phyloP scores from a whole-genome alignment of 2,329 filamentous ascomycete species.

The Stachybotrys echinatus region DNA sequence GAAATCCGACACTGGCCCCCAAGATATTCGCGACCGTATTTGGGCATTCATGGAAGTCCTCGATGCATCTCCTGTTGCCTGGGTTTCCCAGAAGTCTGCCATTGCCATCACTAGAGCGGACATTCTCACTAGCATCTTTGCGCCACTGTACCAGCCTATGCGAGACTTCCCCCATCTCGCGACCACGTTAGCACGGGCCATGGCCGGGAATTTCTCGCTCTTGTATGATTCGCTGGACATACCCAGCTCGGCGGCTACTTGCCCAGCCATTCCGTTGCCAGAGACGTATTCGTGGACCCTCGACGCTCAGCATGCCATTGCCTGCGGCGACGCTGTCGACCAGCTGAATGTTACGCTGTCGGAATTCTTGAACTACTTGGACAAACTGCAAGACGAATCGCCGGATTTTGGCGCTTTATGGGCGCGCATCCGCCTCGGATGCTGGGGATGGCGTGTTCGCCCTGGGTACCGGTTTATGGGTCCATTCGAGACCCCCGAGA shows the following conservation, averaged over 20 bases:
- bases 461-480: conserved; percentile 24
- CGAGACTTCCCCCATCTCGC: background rate
- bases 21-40: background rate
- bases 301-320: background rate
- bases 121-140: background rate
- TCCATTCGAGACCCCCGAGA: conserved; percentile 8
- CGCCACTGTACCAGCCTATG: background rate
- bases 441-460: conserved; percentile 22
- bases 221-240: background rate
- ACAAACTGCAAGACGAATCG: conserved; percentile 1
- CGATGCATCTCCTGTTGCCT: background rate
- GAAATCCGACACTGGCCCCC: background rate
- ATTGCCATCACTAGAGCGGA: background rate
- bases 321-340: background rate
- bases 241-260: background rate
- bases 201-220: background rate
- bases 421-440: conserved; percentile 21
- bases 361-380: background rate
- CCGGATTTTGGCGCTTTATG: conserved; percentile 13
- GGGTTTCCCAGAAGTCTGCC: background rate
- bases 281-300: background rate
- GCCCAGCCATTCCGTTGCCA: background rate
- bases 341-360: background rate
- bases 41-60: background rate
- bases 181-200: background rate